Evolutionary conservation across 192 early-diverging fungal genomes (phyloP).

Genomic region (Cetraspora pellucida): DNA sequence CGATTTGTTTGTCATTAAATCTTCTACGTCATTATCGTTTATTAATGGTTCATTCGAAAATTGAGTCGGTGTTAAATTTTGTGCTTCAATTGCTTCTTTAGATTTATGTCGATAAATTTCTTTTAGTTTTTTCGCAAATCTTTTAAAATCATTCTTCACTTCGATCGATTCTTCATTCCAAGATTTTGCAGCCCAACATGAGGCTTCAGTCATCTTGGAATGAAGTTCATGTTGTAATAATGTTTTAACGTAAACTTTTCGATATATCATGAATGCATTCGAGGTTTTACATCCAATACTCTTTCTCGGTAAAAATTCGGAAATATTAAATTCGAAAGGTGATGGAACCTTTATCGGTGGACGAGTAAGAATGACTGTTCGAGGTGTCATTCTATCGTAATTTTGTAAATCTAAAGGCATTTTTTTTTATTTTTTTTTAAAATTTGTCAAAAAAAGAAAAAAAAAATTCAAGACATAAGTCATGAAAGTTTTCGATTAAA

Average conservation of each 20-base stretch:
- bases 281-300: slow-evolving; percentile 2
- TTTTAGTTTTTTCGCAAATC: neutral
- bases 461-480: too few relatives aligned
- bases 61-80: neutral
- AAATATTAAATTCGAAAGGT: neutral
- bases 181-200: slow-evolving; percentile 9
- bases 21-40: too few relatives aligned
- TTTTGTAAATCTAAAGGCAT: too few relatives aligned
- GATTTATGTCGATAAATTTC: neutral
- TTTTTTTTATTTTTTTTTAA: too few relatives aligned
- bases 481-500: too few relatives aligned
- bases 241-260: slow-evolving; percentile 3
- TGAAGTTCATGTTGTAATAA: neutral
- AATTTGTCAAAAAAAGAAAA: too few relatives aligned
- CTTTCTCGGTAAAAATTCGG: neutral
- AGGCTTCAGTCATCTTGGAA: slow-evolving; percentile 13
- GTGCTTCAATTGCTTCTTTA: neutral
- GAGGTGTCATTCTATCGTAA: too few relatives aligned
- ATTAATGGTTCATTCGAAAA: too few relatives aligned
- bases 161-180: slow-evolving; percentile 1
- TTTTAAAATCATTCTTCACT: neutral
- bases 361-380: neutral
- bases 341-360: neutral
- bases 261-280: slow-evolving; percentile 28
- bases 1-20: too few relatives aligned